Evolutionary conservation across 2,329 filamentous ascomycete genomes (phyloP).

Genomic region (Colletotrichum orchidophilum): DNA sequence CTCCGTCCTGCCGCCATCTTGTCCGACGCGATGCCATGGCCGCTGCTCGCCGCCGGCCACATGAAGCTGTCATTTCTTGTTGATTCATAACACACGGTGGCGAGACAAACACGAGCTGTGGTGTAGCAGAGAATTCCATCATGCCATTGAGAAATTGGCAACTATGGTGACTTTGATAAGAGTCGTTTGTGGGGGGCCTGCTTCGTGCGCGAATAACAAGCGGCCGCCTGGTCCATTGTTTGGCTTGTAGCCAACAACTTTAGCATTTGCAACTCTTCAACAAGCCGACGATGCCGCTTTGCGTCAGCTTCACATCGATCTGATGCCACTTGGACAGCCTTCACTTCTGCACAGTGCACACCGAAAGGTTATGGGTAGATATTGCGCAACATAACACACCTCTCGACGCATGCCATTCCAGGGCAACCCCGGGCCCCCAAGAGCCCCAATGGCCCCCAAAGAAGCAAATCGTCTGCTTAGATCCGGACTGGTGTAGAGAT

Average conservation of each 20-base stretch:
- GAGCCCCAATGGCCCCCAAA: background rate
- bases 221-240: background rate
- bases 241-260: background rate
- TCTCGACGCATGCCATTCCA: background rate
- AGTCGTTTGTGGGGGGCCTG: background rate
- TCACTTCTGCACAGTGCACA: background rate
- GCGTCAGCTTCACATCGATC: background rate
- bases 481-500: constrained; percentile 4
- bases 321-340: background rate
- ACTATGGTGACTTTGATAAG: background rate
- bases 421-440: background rate
- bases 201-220: background rate
- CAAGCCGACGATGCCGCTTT: background rate
- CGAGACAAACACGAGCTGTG: background rate
- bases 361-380: constrained; percentile 10
- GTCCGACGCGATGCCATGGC: too few species aligned
- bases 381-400: background rate
- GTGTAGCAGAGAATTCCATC: background rate
- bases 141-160: background rate
- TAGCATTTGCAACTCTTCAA: background rate
- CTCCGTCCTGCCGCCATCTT: background rate
- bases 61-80: background rate
- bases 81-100: background rate
- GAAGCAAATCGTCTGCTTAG: background rate
- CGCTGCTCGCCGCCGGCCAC: background rate